Conservation (phyloP, 2,329 filamentous ascomycete species). For the Penicillium sp. region DNA sequence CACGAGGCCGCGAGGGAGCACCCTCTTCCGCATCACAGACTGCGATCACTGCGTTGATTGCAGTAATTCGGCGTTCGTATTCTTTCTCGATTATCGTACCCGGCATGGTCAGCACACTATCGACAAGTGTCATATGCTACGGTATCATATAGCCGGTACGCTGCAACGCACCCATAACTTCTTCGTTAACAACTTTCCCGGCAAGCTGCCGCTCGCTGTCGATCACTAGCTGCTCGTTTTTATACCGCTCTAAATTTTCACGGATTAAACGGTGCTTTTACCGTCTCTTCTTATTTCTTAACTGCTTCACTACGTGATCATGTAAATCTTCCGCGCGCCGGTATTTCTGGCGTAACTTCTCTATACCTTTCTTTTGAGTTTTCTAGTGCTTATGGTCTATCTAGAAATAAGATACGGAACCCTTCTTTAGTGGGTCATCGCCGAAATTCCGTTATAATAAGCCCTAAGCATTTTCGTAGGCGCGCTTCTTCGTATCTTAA, state of each 20-base stretch:
- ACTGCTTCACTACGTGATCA: constrained; percentile 22
- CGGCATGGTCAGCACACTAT: constrained; percentile 24
- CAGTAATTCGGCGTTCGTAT: constrained; percentile 23
- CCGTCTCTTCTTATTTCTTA: too few species aligned
- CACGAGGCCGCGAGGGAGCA: constrained; percentile 14
- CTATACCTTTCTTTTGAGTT: too few species aligned
- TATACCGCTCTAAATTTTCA: constrained; percentile 29
- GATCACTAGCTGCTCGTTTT: constrained; percentile 29
- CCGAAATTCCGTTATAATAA: too few species aligned
- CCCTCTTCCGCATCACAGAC: constrained; percentile 29
- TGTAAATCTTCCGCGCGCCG: too few species aligned
- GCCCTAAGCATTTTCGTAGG: too few species aligned
- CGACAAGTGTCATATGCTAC: constrained; percentile 24
- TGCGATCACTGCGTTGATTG: constrained; percentile 27
- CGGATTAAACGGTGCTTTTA: constrained; percentile 19
- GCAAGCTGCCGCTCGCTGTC: constrained; percentile 24
- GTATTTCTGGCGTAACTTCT: too few species aligned
- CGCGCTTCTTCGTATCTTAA: too few species aligned
- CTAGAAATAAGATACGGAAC: too few species aligned
- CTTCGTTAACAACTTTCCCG: constrained; percentile 25
- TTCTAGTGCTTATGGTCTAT: too few species aligned
- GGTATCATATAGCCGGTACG: constrained; percentile 20
- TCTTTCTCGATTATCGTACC: constrained; percentile 25
- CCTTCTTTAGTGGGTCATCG: too few species aligned
- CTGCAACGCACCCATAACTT: constrained; percentile 26